Percentiles rank a stretch among this genome's conserved stretches.
These are phyloP conservation scores for Dentipellis sp. DNA, from an alignment of 768 basidiomycete genomes.

Conservation along the genomic window DNA sequence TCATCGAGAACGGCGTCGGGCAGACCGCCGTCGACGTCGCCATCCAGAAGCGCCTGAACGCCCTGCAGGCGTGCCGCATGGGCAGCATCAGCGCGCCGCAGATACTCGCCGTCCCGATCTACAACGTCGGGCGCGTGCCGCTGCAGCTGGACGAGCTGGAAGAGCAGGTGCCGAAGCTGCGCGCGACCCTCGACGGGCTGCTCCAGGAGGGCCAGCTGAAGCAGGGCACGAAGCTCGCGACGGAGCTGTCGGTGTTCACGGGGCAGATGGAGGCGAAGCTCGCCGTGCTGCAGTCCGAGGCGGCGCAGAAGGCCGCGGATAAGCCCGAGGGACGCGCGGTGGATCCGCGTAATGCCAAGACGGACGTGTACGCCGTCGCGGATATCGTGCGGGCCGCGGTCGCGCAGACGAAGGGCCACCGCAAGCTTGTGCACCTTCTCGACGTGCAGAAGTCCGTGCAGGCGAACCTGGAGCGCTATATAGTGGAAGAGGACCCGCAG, in stretches of 20 bases:
- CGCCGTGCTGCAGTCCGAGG: neutral
- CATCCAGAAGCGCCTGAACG: slow-evolving; percentile 9
- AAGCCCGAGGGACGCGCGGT: neutral
- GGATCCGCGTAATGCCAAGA: neutral
- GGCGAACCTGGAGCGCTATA: neutral
- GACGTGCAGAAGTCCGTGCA: slow-evolving; percentile 8
- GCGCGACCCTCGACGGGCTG: slow-evolving; percentile 5
- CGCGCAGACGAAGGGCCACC: neutral
- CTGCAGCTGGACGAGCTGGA: slow-evolving; percentile 8
- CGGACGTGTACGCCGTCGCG: neutral
- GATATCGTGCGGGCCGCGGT: neutral
- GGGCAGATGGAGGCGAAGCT: slow-evolving; percentile 2
- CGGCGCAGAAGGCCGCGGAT: neutral
- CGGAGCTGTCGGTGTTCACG: slow-evolving; percentile 7
- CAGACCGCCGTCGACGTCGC: slow-evolving; percentile 22
- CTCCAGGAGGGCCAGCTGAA: slow-evolving; percentile 6
- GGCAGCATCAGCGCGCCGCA: neutral
- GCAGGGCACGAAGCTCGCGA: slow-evolving; percentile 1
- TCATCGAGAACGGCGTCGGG: slow-evolving; percentile 36
- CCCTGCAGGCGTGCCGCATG: neutral
- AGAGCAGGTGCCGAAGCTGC: slow-evolving; percentile 7
- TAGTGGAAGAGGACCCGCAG: neutral
- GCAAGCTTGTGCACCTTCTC: slow-evolving; percentile 8
- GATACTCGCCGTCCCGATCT: neutral
- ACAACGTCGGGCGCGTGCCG: neutral